phyloP scores from a whole-genome alignment of 2,329 filamentous ascomycete genomes.

The Ceratocystis huliohia region DNA sequence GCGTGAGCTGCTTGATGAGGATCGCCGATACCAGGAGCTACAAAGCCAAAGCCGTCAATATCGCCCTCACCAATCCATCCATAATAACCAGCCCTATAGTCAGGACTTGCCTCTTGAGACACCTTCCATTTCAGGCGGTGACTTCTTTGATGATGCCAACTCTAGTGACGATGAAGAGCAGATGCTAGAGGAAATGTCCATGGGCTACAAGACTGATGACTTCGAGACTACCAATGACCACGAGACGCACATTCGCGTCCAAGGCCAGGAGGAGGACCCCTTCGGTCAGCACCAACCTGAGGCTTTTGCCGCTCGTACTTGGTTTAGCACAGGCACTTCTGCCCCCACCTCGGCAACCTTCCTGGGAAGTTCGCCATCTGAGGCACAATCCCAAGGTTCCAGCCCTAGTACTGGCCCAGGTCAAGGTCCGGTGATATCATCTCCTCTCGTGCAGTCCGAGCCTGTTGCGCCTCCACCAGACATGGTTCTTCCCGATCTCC shows the following conservation, averaged over 20 bases:
- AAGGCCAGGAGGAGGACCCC: neutral
- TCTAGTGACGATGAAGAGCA: constrained; percentile 62
- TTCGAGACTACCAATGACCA: constrained; percentile 48
- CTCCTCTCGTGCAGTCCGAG: neutral
- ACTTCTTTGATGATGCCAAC: constrained; percentile 46
- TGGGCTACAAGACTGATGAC: constrained; percentile 68
- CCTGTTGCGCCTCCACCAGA: constrained; percentile 3
- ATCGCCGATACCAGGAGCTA: constrained; percentile 28
- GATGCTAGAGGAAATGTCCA: constrained; percentile 76
- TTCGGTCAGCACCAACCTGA: neutral
- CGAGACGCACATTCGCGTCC: neutral
- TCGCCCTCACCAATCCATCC: neutral
- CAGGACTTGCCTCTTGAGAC: constrained; percentile 8
- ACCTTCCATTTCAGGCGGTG: constrained; percentile 25
- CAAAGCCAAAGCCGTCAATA: constrained; percentile 2
- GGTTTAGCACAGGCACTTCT: constrained; percentile 18
- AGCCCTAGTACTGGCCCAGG: neutral
- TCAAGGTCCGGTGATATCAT: neutral
- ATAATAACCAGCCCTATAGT: neutral
- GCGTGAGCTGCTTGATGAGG: constrained; percentile 20
- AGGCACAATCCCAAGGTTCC: neutral
- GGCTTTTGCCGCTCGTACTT: constrained; percentile 13
- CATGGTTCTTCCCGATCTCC: constrained; percentile 1
- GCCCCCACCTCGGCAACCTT: constrained; percentile 18
- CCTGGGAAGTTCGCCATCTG: constrained; percentile 1